phyloP scores from a whole-genome alignment of 2,329 filamentous ascomycete species.

The Hymenoscyphus occultus region DNA sequence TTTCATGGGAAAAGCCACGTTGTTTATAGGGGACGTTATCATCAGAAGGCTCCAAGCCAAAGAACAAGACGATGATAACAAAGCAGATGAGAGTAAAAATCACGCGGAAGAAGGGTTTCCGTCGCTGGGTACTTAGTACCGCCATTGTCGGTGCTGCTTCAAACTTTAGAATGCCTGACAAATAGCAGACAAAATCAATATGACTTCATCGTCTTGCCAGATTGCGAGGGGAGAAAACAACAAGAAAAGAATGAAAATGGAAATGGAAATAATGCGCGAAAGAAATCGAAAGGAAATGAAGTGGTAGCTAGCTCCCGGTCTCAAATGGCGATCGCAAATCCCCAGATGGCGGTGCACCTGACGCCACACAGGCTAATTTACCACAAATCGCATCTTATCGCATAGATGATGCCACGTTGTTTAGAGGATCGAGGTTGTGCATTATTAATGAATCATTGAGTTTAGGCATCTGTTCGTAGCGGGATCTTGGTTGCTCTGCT shows the following conservation, averaged over 20 bases:
- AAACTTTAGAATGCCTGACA: neutral
- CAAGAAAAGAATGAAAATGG: neutral
- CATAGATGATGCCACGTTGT: constrained; percentile 11
- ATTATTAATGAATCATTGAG: neutral
- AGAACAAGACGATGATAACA: neutral
- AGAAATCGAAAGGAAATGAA: neutral
- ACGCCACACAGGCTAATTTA: constrained; percentile 13
- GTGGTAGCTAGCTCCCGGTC: neutral
- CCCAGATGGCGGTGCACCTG: neutral
- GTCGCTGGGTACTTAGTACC: neutral
- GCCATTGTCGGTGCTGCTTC: neutral
- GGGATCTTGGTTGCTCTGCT: neutral
- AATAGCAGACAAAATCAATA: neutral
- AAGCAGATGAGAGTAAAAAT: neutral
- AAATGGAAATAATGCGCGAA: neutral
- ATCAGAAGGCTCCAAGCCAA: neutral
- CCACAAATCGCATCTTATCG: constrained; percentile 12
- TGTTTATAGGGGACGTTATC: neutral
- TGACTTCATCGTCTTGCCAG: neutral
- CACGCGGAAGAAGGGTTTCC: neutral
- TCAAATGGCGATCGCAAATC: neutral
- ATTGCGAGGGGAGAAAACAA: neutral
- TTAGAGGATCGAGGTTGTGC: neutral
- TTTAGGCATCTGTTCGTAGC: neutral
- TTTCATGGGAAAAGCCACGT: neutral